Conservation (phyloP, 371 early-diverging fungal genomes). For the Mucor piriformis region DNA sequence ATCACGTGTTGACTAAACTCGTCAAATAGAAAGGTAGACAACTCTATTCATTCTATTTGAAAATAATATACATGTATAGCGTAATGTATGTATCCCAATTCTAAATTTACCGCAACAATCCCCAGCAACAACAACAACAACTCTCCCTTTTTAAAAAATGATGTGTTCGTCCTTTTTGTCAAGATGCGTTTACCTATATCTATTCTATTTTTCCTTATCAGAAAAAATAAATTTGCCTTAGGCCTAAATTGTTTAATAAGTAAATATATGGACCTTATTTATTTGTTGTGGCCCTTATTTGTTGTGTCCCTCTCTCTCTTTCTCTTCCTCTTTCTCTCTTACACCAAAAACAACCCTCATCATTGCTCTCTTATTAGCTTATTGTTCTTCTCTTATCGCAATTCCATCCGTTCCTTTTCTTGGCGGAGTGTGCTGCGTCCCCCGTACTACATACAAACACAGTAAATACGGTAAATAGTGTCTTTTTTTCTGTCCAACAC, state of each 20-base stretch:
- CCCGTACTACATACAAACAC: too few relatives aligned
- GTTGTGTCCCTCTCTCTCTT: not conserved
- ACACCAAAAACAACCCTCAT: too few relatives aligned
- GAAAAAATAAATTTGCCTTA: not conserved
- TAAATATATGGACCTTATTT: not conserved
- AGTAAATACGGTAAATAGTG: too few relatives aligned
- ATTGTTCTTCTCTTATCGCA: too few relatives aligned
- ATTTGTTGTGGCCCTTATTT: not conserved
- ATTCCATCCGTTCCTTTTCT: too few relatives aligned
- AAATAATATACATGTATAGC: not conserved
- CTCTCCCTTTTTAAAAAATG: not conserved
- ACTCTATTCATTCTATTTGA: not conserved
- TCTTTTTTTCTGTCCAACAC: too few relatives aligned
- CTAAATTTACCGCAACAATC: too few relatives aligned
- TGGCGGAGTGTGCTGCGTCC: too few relatives aligned
- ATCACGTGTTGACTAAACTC: not conserved
- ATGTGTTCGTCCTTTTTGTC: not conserved
- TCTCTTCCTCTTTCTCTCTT: too few relatives aligned
- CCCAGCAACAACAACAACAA: too few relatives aligned
- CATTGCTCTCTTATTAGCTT: too few relatives aligned
- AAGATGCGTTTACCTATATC: not conserved
- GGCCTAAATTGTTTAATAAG: conserved; percentile 1
- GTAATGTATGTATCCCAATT: too few relatives aligned
- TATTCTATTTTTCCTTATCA: not conserved
- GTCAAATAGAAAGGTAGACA: conserved; percentile 1